phyloP scores from a whole-genome alignment of 108 stramenopile genomes.

The Bacterosira constricta region DNA sequence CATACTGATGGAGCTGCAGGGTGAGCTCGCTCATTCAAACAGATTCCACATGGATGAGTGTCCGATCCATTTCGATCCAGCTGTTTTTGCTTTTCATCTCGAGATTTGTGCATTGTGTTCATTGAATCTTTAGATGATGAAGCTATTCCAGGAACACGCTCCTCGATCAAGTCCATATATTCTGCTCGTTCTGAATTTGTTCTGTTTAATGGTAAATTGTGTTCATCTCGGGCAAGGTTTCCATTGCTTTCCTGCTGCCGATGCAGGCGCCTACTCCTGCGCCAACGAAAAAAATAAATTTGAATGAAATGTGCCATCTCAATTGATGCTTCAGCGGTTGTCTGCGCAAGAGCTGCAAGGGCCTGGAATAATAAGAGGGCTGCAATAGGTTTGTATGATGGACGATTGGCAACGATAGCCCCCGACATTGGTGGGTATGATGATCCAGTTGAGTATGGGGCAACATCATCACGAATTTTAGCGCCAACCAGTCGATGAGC shows the following conservation, averaged over 20 bases:
- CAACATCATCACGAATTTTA: slow-evolving; percentile 17
- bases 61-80: background rate
- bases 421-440: background rate
- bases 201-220: background rate
- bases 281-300: slow-evolving; percentile 36
- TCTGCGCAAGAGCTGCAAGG: slow-evolving; percentile 11
- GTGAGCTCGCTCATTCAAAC: slow-evolving; percentile 40
- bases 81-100: background rate
- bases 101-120: background rate
- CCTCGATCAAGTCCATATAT: slow-evolving; percentile 42
- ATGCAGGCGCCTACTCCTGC: slow-evolving; percentile 16
- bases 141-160: slow-evolving; percentile 40
- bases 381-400: slow-evolving; percentile 45
- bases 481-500: slow-evolving; percentile 41
- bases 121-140: slow-evolving; percentile 11
- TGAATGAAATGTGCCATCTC: slow-evolving; percentile 37
- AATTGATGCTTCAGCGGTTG: slow-evolving; percentile 33
- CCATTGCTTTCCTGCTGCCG: background rate
- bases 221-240: background rate
- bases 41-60: slow-evolving; percentile 42
- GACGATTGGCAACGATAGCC: slow-evolving; percentile 46
- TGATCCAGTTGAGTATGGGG: background rate
- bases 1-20: slow-evolving; percentile 39
- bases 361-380: slow-evolving; percentile 41
- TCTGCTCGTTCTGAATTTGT: slow-evolving; percentile 30